These are phyloP conservation scores for Cucumis hystrix DNA, from an alignment of 306 rosid genomes.

Conservation along the genomic window DNA sequence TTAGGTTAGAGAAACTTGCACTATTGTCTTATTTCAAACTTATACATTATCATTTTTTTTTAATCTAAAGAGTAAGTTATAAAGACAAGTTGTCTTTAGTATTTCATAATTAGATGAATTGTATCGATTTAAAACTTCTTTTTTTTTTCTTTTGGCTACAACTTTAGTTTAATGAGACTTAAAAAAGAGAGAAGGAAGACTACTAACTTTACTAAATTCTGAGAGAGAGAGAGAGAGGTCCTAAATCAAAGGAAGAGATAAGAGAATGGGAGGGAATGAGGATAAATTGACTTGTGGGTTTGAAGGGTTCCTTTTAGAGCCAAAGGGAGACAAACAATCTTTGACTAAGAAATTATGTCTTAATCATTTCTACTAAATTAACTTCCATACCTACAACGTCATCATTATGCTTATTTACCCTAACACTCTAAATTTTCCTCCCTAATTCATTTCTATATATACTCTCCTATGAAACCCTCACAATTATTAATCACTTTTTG, in stretches of 20 bases:
- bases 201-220: neutral
- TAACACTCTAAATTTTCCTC: neutral
- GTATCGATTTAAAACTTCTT: neutral
- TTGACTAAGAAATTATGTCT: conserved; percentile 8
- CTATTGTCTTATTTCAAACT: too few species aligned
- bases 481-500: neutral
- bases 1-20: too few species aligned
- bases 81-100: too few species aligned
- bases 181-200: too few species aligned
- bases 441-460: too few species aligned
- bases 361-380: neutral
- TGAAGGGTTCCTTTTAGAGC: neutral
- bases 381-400: neutral
- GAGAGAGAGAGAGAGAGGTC: neutral
- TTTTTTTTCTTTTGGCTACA: too few species aligned
- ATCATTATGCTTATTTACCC: neutral
- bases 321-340: neutral
- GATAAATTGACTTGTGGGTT: neutral
- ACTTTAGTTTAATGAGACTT: too few species aligned
- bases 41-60: too few species aligned
- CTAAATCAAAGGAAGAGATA: neutral
- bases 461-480: neutral
- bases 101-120: neutral
- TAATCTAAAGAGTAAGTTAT: too few species aligned
- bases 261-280: neutral